phyloP scores from a whole-genome alignment of 108 stramenopile species.

The Halocafeteria seosinensis region DNA sequence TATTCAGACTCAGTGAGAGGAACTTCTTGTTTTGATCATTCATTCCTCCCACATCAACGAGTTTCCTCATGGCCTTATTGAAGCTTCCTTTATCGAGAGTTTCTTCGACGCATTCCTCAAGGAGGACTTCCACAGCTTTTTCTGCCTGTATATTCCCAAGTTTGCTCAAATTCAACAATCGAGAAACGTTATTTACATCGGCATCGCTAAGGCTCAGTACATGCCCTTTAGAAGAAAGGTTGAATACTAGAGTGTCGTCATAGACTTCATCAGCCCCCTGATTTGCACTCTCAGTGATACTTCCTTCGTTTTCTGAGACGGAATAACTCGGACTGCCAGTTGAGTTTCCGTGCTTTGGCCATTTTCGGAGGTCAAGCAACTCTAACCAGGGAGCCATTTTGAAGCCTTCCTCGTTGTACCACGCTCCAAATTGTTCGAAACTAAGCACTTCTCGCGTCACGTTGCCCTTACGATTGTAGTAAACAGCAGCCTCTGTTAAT shows the following conservation, averaged over 20 bases:
- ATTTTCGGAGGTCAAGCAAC: constrained; percentile 75
- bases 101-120: background rate
- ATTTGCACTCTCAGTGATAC: no score
- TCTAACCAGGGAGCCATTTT: constrained; percentile 84
- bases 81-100: background rate
- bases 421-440: constrained; percentile 29
- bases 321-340: no score
- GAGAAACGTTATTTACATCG: background rate
- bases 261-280: no score
- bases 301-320: no score
- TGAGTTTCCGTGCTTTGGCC: no score
- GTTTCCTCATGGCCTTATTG: background rate
- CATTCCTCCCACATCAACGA: background rate
- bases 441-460: constrained; percentile 8
- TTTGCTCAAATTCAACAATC: background rate
- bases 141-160: background rate
- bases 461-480: background rate
- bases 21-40: background rate
- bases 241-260: no score
- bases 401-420: constrained; percentile 88
- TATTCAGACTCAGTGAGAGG: background rate
- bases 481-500: background rate
- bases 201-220: background rate
- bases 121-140: background rate
- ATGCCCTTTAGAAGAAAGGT: no score